phyloP scores from a whole-genome alignment of 495 filamentous ascomycete genomes.

The Neurospora sp. region DNA sequence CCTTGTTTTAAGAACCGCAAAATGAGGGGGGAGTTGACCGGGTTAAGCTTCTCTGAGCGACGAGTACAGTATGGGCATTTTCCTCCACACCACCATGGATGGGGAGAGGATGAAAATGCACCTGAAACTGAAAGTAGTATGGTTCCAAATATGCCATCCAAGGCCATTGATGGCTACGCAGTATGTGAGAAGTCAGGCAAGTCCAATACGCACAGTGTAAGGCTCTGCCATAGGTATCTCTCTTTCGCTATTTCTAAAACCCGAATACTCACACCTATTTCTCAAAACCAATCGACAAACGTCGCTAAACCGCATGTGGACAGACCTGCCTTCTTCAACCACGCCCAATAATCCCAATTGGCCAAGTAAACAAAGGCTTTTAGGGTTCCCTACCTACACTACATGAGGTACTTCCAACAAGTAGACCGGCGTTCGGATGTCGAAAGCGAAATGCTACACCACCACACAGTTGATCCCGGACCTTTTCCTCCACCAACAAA shows the following conservation, averaged over 20 bases:
- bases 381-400: not conserved
- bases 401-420: not conserved
- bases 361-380: not conserved
- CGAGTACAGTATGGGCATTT: not conserved
- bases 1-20: not conserved
- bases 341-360: not conserved
- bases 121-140: slow-evolving; percentile 4
- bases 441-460: not conserved
- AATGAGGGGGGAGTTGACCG: not conserved
- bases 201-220: not conserved
- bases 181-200: not conserved
- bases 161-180: not conserved
- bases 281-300: not conserved
- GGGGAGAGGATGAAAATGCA: slow-evolving; percentile 4
- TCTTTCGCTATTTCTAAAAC: not conserved
- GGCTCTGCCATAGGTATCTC: not conserved
- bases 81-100: not conserved
- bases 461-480: not conserved
- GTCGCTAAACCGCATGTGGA: not conserved
- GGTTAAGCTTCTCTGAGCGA: not conserved
- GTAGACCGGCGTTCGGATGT: not conserved
- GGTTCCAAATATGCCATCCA: not conserved
- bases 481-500: not conserved
- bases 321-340: not conserved
- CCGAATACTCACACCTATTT: not conserved